Percentiles rank a stretch among this genome's conserved stretches.
phyloP scores from a whole-genome alignment of 1,284 basidiomycete genomes.

The Ceratobasidium sp. region DNA sequence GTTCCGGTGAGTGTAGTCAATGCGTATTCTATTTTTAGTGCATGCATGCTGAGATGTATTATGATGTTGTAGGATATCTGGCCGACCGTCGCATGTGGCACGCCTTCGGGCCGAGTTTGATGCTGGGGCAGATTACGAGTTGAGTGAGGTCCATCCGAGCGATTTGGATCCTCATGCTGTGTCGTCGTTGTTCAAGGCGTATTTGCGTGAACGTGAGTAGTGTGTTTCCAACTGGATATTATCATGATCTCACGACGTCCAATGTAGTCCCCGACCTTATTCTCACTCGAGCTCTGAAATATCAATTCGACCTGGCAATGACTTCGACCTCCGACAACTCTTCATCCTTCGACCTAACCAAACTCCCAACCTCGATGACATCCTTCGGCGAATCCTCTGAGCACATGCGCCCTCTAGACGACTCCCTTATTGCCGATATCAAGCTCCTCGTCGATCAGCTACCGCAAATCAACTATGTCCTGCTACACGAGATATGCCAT shows the following conservation, averaged over 20 bases:
- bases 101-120: conserved; percentile 86
- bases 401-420: conserved; percentile 30
- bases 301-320: conserved; percentile 82
- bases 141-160: conserved; percentile 78
- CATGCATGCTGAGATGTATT: neutral
- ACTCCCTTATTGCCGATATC: conserved; percentile 44
- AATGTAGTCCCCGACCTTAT: conserved; percentile 78
- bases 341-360: conserved; percentile 30
- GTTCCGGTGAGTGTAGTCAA: conserved; percentile 70
- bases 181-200: conserved; percentile 72
- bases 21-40: neutral
- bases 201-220: conserved; percentile 62
- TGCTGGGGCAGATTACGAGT: conserved; percentile 85
- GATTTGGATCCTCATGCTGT: conserved; percentile 94
- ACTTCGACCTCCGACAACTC: conserved; percentile 52
- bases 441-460: conserved; percentile 69
- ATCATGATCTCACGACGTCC: neutral
- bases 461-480: conserved; percentile 77
- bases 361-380: conserved; percentile 33
- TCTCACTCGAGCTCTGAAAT: conserved; percentile 75
- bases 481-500: conserved; percentile 78
- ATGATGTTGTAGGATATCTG: conserved; percentile 69
- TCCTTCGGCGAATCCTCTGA: conserved; percentile 42
- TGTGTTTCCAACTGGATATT: neutral
- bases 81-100: conserved; percentile 78